phyloP scores from a whole-genome alignment of 2,329 filamentous ascomycete genomes.

The Sporothrix euskadiensis region DNA sequence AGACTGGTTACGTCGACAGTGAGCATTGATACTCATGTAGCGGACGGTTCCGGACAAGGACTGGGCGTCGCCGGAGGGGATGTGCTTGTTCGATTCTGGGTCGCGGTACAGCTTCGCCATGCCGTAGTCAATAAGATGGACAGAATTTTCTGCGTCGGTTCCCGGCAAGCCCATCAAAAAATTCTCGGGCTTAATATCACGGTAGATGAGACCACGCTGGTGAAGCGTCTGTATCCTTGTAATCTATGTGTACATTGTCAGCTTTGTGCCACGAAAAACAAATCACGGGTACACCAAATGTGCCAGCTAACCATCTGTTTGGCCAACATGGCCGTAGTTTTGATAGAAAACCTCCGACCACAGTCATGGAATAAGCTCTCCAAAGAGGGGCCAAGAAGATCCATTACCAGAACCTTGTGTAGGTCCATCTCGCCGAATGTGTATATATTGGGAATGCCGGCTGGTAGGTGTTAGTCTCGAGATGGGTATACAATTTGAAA shows the following conservation, averaged over 20 bases:
- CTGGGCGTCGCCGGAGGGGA: constrained; percentile 94
- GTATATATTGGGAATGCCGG: constrained; percentile 31
- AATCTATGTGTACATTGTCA: constrained; percentile 53
- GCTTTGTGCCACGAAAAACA: not conserved
- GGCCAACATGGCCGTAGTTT: constrained; percentile 32
- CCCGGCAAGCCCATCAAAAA: constrained; percentile 91
- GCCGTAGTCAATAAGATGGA: constrained; percentile 97
- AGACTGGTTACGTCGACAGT: constrained; percentile 92
- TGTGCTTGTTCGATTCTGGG: constrained; percentile 98
- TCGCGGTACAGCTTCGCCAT: constrained; percentile 99
- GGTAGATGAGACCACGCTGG: constrained; percentile 98
- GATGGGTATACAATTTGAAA: not conserved
- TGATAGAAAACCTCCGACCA: constrained; percentile 28
- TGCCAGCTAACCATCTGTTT: constrained; percentile 31
- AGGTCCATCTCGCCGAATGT: constrained; percentile 32
- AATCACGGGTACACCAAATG: not conserved
- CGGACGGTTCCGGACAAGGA: constrained; percentile 93
- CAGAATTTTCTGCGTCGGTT: constrained; percentile 89
- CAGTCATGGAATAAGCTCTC: constrained; percentile 29
- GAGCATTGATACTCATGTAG: constrained; percentile 99
- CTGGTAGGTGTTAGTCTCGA: constrained; percentile 7
- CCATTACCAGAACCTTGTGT: constrained; percentile 34
- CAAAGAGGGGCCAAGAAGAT: constrained; percentile 32
- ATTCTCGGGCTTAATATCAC: constrained; percentile 99
- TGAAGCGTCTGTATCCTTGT: constrained; percentile 90